Evolutionary conservation across 2,329 filamentous ascomycete genomes (phyloP).

Genomic region (Ascochyta koolunga): DNA sequence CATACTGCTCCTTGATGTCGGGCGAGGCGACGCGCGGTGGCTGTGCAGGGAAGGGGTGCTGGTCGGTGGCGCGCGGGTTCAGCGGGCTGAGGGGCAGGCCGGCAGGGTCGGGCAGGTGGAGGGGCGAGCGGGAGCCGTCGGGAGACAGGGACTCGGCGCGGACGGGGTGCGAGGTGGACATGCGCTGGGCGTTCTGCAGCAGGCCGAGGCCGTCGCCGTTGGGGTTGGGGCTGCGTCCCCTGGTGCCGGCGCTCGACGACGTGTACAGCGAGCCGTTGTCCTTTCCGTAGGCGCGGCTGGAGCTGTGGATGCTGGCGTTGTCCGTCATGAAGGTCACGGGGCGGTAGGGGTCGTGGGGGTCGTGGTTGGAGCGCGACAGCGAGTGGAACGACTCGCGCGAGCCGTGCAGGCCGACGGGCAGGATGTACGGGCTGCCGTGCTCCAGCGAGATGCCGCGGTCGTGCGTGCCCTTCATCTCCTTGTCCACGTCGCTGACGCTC

Average conservation of each 20-base stretch:
- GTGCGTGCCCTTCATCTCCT: constrained; percentile 42
- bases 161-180: constrained; percentile 61
- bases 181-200: constrained; percentile 62
- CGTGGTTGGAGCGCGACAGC: constrained; percentile 75
- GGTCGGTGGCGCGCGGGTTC: constrained; percentile 32
- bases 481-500: constrained; percentile 62
- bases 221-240: too few relatives aligned
- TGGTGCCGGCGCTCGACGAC: constrained; percentile 55
- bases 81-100: constrained; percentile 38
- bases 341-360: constrained; percentile 85
- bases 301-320: constrained; percentile 45
- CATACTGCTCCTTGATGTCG: constrained; percentile 36
- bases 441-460: constrained; percentile 64
- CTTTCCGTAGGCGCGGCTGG: constrained; percentile 31
- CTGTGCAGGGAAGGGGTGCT: constrained; percentile 22
- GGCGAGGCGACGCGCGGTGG: constrained; percentile 14
- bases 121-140: constrained; percentile 35
- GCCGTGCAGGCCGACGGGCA: constrained; percentile 79
- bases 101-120: constrained; percentile 43
- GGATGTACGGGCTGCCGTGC: constrained; percentile 84
- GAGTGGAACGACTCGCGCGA: constrained; percentile 89
- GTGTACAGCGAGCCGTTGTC: constrained; percentile 60
- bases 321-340: constrained; percentile 63
- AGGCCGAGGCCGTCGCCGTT: constrained; percentile 60
- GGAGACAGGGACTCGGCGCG: constrained; percentile 48